Conservation (phyloP, 306 rosid species). For the Boehmeria nivea region DNA sequence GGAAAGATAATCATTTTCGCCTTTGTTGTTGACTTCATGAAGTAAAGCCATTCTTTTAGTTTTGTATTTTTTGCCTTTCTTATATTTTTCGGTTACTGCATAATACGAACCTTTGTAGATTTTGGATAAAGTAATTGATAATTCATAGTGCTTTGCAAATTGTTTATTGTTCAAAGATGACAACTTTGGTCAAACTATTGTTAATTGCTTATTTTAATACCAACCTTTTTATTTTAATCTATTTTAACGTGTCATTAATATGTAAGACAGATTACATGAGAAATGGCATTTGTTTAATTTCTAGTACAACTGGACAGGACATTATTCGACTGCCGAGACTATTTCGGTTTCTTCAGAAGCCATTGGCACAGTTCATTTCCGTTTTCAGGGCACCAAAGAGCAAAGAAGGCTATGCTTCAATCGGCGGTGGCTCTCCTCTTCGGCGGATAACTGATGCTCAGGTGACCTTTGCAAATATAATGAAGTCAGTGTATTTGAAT, state of each 20-base stretch:
- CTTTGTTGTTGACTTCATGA: too few relatives aligned
- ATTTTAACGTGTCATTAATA: background rate
- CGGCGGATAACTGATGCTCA: constrained; percentile 85
- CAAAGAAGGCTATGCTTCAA: constrained; percentile 96
- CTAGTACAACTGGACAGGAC: constrained; percentile 46
- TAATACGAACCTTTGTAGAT: background rate
- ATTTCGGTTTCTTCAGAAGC: constrained; percentile 89
- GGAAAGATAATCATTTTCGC: background rate
- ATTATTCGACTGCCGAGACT: constrained; percentile 83
- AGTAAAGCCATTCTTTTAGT: too few relatives aligned
- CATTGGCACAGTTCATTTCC: constrained; percentile 87
- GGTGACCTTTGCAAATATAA: constrained; percentile 29
- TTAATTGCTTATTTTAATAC: constrained; percentile 6
- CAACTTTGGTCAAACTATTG: background rate
- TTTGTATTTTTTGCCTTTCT: background rate
- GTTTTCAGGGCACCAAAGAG: constrained; percentile 82
- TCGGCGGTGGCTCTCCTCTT: constrained; percentile 98
- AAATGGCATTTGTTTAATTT: background rate
- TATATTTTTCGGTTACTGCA: background rate
- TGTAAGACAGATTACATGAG: background rate
- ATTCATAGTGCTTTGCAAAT: background rate
- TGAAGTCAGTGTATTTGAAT: constrained; percentile 15
- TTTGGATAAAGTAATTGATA: background rate
- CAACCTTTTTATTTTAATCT: background rate
- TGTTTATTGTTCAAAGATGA: background rate